Evolutionary conservation across 805 yeast genomes (phyloP), one percentile per base, ranked within the genome.

Genomic region (Starmerella asiatica): DNA sequence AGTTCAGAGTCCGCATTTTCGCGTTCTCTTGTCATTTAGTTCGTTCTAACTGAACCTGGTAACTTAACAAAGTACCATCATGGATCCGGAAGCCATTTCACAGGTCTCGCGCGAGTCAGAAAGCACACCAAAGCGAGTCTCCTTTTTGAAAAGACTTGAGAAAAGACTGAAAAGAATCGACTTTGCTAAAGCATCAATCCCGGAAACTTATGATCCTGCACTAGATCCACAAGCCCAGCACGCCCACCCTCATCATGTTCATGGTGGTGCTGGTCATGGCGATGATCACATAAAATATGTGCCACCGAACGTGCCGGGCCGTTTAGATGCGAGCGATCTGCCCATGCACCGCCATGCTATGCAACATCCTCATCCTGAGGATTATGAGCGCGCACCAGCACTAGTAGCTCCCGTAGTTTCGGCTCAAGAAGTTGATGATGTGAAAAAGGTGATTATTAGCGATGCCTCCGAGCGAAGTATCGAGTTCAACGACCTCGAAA

Each of bases 401-500:
- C 9, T 23, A 7, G 26, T 7, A 23, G 26, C 7, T 7, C 26
- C 26, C 26, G 26, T 23, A 7, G 26, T 23, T 23, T 7, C 26
- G 7, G 26, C 11, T 23, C 26, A 7, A 7, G 26, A 23, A 23
- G 11, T 11, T 23, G 9, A 7, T 7, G 26, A 23, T 11, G 34
- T 30, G 18, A 43, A 36, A 15, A 37, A 39, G 28, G 31, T 29
- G 32, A 19, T n/a, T 3, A 16, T 36, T 3, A 14, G 73, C 43
- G 79, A 76, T 1, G 65, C 60, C 18, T 62, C 66, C 45, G 80
- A 76, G 53, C 23, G 34, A 7, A 34, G 42, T 34, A 56, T 65
- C 27, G 49, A 55, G 32, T 42, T 56, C 42, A 59, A 58, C 39
- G 67, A 61, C 35, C 37, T 45, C 12, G 46, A 42, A 2, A 54